phyloP scores from a whole-genome alignment of 768 basidiomycete genomes.

The Leccinellum rugosiceps region DNA sequence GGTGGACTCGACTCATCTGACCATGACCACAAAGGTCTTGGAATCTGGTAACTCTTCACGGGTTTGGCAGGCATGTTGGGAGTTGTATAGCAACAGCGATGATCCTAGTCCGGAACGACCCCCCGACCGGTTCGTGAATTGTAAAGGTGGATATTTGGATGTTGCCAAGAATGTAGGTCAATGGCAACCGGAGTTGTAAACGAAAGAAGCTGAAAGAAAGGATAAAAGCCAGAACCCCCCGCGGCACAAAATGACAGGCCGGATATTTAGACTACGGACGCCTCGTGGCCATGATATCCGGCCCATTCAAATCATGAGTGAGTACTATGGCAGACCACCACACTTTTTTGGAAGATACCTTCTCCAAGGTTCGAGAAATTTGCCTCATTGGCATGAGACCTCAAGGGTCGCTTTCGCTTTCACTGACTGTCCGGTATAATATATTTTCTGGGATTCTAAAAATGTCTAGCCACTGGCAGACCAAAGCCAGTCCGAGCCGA shows the following conservation, averaged over 20 bases:
- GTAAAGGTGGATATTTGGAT: not conserved
- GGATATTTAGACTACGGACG: not conserved
- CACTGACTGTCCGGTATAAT: too few species aligned
- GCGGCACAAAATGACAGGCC: constrained; percentile 1
- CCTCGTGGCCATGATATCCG: constrained; percentile 2
- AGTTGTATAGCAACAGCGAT: constrained; percentile 3
- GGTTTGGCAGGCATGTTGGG: not conserved
- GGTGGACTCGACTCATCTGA: not conserved
- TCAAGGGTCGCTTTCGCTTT: too few species aligned
- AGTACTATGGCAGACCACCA: not conserved
- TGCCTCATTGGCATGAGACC: too few species aligned
- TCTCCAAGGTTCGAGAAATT: too few species aligned
- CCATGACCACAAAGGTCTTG: constrained; percentile 9
- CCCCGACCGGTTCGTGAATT: not conserved
- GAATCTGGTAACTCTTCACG: not conserved
- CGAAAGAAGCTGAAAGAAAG: constrained; percentile 9
- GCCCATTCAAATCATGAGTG: not conserved
- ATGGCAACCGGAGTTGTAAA: not conserved
- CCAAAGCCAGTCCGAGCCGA: too few species aligned
- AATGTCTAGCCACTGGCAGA: too few species aligned
- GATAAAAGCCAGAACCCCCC: not conserved
- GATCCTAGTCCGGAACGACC: constrained; percentile 1
- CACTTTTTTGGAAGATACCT: too few species aligned
- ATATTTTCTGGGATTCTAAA: too few species aligned
- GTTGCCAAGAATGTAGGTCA: not conserved